Evolutionary conservation across 1,139 yeast genomes (phyloP).

Genomic region (Arxiozyma slooffiae): DNA sequence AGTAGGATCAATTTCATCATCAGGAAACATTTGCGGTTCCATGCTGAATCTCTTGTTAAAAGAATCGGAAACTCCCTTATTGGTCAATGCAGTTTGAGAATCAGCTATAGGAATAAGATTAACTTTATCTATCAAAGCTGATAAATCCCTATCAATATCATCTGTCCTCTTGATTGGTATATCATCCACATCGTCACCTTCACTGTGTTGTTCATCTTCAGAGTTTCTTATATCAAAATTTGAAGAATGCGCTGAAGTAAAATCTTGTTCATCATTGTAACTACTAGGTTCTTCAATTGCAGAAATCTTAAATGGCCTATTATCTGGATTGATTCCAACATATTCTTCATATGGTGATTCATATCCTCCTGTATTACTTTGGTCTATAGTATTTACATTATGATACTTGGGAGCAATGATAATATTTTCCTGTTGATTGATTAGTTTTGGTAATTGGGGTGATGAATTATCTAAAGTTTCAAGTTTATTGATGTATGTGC

Average conservation of each 20-base stretch:
- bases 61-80: background rate
- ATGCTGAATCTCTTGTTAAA: background rate
- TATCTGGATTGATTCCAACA: constrained; percentile 16
- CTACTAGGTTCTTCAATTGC: constrained; percentile 18
- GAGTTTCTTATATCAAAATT: background rate
- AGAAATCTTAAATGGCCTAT: constrained; percentile 21
- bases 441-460: background rate
- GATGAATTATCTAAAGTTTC: background rate
- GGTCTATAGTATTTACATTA: background rate
- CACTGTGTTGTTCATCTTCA: background rate
- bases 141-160: constrained; percentile 7
- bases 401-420: background rate
- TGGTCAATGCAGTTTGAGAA: background rate
- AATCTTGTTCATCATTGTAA: constrained; percentile 9
- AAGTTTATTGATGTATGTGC: background rate
- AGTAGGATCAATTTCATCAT: constrained; percentile 1
- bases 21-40: background rate
- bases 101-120: constrained; percentile 13
- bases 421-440: background rate
- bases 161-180: background rate
- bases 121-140: constrained; percentile 13
- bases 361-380: constrained; percentile 1
- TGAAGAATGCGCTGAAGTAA: constrained; percentile 4
- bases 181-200: background rate
- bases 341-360: constrained; percentile 24